Conservation (phyloP, 805 yeast species). For the Brettanomyces bruxellensis region DNA sequence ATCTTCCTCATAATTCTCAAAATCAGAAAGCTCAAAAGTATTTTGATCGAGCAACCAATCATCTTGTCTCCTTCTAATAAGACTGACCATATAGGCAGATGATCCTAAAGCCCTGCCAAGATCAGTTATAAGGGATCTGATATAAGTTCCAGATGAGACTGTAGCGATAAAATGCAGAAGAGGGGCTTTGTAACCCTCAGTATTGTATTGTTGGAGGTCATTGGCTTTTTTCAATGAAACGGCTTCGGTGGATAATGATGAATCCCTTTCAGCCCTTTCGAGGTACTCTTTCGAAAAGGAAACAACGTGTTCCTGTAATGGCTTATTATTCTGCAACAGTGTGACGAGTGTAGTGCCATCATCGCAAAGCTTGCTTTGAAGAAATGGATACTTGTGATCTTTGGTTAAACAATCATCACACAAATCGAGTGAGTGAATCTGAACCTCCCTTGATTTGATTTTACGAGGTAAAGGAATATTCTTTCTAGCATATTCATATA, state of each 20-base stretch:
- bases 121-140: constrained; percentile 84
- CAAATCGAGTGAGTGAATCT: constrained; percentile 45
- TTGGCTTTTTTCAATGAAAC: constrained; percentile 29
- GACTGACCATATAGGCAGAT: constrained; percentile 80
- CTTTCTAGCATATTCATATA: constrained; percentile 89
- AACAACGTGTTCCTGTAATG: constrained; percentile 54
- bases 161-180: constrained; percentile 61
- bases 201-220: constrained; percentile 25
- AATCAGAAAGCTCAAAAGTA: constrained; percentile 60
- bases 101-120: constrained; percentile 74
- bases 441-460: constrained; percentile 70
- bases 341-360: constrained; percentile 36
- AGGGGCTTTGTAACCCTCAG: constrained; percentile 47
- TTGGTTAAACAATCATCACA: constrained; percentile 42
- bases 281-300: constrained; percentile 50
- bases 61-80: constrained; percentile 67
- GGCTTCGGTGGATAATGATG: constrained; percentile 4
- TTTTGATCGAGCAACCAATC: constrained; percentile 72
- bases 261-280: constrained; percentile 31
- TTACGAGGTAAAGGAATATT: constrained; percentile 77
- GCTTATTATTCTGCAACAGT: constrained; percentile 35
- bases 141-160: constrained; percentile 94
- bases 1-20: constrained; percentile 47
- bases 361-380: constrained; percentile 36
- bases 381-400: constrained; percentile 45